Percentiles rank a stretch among this genome's conserved stretches.
Conservation (phyloP, 2,329 filamentous ascomycete species). For the Colletotrichum lentis region DNA sequence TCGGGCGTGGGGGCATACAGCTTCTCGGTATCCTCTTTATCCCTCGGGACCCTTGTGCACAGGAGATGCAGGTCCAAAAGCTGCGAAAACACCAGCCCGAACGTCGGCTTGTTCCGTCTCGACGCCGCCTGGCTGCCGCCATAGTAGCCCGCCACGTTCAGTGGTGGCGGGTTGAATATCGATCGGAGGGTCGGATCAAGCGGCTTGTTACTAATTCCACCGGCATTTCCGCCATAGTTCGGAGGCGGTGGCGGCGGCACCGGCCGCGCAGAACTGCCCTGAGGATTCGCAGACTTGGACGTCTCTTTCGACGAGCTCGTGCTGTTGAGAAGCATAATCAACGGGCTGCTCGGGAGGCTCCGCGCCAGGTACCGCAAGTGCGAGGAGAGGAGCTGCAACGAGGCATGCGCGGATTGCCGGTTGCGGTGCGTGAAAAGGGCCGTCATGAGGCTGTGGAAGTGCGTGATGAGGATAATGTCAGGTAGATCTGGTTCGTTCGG, state of each 20-base stretch:
- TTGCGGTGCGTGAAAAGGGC: slow-evolving; percentile 61
- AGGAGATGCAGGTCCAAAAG: slow-evolving; percentile 65
- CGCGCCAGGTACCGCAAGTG: slow-evolving; percentile 57
- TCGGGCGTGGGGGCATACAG: slow-evolving; percentile 39
- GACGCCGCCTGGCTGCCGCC: slow-evolving; percentile 37
- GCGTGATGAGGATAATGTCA: slow-evolving; percentile 63
- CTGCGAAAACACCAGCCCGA: slow-evolving; percentile 63
- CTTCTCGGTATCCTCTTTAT: slow-evolving; percentile 51
- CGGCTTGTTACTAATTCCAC: slow-evolving; percentile 28
- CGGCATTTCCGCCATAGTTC: slow-evolving; percentile 2
- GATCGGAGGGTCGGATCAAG: slow-evolving; percentile 59
- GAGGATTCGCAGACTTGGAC: not conserved
- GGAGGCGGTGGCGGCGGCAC: slow-evolving; percentile 4
- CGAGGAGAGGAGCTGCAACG: slow-evolving; percentile 57
- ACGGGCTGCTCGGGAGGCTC: slow-evolving; percentile 51
- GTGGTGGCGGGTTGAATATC: slow-evolving; percentile 54
- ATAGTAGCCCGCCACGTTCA: slow-evolving; percentile 40
- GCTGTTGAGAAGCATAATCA: slow-evolving; percentile 65
- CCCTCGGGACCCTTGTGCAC: slow-evolving; percentile 55
- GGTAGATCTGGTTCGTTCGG: slow-evolving; percentile 42
- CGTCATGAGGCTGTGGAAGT: slow-evolving; percentile 61
- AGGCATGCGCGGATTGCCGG: slow-evolving; percentile 57
- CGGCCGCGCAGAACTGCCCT: slow-evolving; percentile 7
- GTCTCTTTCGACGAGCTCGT: slow-evolving; percentile 46
- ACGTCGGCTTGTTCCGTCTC: slow-evolving; percentile 57